Base-by-base conservation (phyloP, 2,329 filamentous ascomycete species). In the Claviceps spartinae region DNA sequence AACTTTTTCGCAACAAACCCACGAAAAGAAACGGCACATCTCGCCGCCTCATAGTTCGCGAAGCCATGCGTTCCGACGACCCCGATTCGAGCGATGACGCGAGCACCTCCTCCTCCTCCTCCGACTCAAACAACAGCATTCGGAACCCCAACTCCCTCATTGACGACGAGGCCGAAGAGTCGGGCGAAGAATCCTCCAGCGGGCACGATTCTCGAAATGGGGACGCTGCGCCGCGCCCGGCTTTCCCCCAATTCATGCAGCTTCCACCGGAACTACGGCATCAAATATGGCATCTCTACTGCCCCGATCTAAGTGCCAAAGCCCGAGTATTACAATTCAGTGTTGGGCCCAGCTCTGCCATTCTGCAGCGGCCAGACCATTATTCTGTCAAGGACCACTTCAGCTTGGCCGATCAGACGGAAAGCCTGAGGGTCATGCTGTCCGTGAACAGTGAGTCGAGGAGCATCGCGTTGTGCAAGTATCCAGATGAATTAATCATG, bases 381-480 rank as follows among this genome's bases (percentile, higher is more conserved):
- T 16, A 49, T 26, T 52, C 50, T 16, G 56, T 62, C 2, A 56
- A 49, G 13, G 60, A 65, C 5, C 58, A 60, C 5, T 16, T 55
- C 1, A 55, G 50, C 3, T 59, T 69, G 0, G 53, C 55, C 0
- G 56, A 62, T 4, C 61, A 63, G n/a, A 70, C 66, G 0, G 53
- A 52, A 20, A 48, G 56, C 2, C 50, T 63, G 1, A 63, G 67
- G 7, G 52, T 56, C 4, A 54, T 71, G 14, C 56, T 69, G 36
- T 62, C 67, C 1, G 60, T 66, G 8, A 60, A 68, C 40, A 56
- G 60, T 7, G 67, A 70, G 54, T 67, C 66, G n/a, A 68, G 69
- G 26, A 56, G 52, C 14, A 51, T 69, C 3, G 68, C 61, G 4
- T 53, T 62, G 41, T 59, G 56, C 7, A 56, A 52, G 2, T 65